Conservation (phyloP, 2,329 filamentous ascomycete genomes). For the Proliferodiscus dingleyae region DNA sequence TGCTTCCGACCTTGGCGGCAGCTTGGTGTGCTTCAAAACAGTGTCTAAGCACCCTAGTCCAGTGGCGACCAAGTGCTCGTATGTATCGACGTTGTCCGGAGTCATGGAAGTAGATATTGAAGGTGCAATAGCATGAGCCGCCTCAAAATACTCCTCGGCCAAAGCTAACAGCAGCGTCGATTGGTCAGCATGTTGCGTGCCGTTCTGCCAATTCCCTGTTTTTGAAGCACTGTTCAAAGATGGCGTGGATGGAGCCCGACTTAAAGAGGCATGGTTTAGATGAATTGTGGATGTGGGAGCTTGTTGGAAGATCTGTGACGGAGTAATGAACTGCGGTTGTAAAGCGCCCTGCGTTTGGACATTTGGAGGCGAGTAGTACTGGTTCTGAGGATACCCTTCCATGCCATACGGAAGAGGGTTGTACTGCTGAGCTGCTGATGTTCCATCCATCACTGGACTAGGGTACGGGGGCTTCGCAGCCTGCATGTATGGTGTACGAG, state of each 20-base stretch:
- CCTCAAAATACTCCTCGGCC: slow-evolving; percentile 69
- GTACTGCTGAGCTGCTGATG: background rate
- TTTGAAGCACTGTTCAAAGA: slow-evolving; percentile 5
- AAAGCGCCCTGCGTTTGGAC: slow-evolving; percentile 16
- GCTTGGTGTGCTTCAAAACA: slow-evolving; percentile 55
- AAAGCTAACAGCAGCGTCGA: slow-evolving; percentile 56
- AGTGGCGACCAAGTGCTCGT: slow-evolving; percentile 67
- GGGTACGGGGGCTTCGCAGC: slow-evolving; percentile 3
- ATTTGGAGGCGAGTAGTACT: slow-evolving; percentile 7
- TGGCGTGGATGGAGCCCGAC: slow-evolving; percentile 4
- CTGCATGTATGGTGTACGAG: slow-evolving; percentile 10
- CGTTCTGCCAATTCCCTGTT: slow-evolving; percentile 6
- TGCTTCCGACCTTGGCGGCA: slow-evolving; percentile 63
- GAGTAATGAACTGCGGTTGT: slow-evolving; percentile 21
- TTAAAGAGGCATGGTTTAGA: slow-evolving; percentile 4
- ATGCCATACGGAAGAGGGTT: slow-evolving; percentile 4
- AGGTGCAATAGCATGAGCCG: slow-evolving; percentile 54
- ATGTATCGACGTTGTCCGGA: slow-evolving; percentile 52
- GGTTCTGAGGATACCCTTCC: slow-evolving; percentile 14
- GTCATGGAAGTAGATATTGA: slow-evolving; percentile 46
- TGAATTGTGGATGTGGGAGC: slow-evolving; percentile 11
- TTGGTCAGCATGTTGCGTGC: slow-evolving; percentile 15
- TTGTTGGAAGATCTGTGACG: slow-evolving; percentile 31
- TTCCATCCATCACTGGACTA: background rate
- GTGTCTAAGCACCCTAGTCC: slow-evolving; percentile 69